Evolutionary conservation across 2,329 filamentous ascomycete species (phyloP), one percentile per base, ranked within the genome.

Genomic region (Talaromyces sp.): DNA sequence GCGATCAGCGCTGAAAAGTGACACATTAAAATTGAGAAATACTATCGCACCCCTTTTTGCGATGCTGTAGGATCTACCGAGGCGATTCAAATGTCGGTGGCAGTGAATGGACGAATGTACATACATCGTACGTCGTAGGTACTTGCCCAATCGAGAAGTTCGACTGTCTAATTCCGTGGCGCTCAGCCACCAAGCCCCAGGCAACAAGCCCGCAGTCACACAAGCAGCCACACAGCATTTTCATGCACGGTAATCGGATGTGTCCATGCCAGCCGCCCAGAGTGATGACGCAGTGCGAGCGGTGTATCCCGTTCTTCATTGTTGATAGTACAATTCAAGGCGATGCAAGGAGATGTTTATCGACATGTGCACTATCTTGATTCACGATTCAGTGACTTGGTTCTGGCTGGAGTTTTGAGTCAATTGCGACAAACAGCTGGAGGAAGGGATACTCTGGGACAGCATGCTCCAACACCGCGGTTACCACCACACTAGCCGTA

Each of bases 181-280:
- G n/a, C 13, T 22, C 52, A 54, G 52, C 52, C 52, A 56, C 52
- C 49, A 31, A 52, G 49, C 49, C 49, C 8, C 8, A 15, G 22
- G 47, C 27, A 49, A 22, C 47, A 49, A 49, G 25, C 49, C 25
- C 49, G 49, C 25, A 31, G 49, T 6, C 22, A 22, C 47, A 50
- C 25, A 35, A 56, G 52, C 52, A 56, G 52, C 52, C 52, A 56
- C 33, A 39, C 33, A 37, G 33, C 33, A 37, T 22, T 56, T 25
- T 39, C 33, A 56, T 56, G 52, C 52, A 56, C 52, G 52, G 33
- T 56, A 37, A 37, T 56, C 52, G 52, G 52, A 39, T 22, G 31
- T 39, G 19, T 56, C 37, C 33, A 56, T 56, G 33, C 31, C 33
- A 56, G 50, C 27, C 27, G 27, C 10, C 39, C 49, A 52, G 49